Evolutionary conservation across 441 rosid genomes (phyloP).

Genomic region (Gossypium armourianum): DNA sequence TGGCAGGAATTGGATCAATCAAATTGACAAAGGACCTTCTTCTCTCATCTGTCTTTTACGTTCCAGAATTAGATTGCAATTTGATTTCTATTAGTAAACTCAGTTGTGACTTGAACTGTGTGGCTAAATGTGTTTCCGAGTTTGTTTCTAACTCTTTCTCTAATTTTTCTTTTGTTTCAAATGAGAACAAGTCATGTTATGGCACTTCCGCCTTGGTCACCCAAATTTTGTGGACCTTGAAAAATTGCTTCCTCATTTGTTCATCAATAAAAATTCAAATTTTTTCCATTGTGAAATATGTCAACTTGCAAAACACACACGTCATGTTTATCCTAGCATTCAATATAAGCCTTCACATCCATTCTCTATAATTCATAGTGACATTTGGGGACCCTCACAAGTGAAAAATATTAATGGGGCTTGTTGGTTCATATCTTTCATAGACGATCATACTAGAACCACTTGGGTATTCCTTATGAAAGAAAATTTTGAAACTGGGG

Average conservation of each 20-base stretch:
- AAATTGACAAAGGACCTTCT: background rate
- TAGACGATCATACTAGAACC: background rate
- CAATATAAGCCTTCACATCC: background rate
- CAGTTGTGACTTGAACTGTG: background rate
- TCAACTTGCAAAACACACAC: background rate
- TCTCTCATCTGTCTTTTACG: background rate
- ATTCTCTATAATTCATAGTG: background rate
- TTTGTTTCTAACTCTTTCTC: background rate
- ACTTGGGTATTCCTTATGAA: background rate
- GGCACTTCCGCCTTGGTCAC: background rate
- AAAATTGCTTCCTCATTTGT: background rate
- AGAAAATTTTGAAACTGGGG: background rate
- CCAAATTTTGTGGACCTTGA: background rate
- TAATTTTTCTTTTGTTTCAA: background rate
- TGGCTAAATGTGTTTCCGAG: background rate
- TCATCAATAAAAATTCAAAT: background rate
- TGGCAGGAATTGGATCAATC: background rate
- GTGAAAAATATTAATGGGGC: background rate
- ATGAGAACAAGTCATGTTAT: background rate
- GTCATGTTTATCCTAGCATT: background rate
- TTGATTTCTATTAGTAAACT: background rate
- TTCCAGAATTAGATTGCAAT: background rate
- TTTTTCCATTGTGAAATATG: background rate
- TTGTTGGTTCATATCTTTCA: background rate
- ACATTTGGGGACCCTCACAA: background rate